Base-by-base conservation (phyloP, 2,329 filamentous ascomycete genomes). In the Aspergillus sp. region DNA sequence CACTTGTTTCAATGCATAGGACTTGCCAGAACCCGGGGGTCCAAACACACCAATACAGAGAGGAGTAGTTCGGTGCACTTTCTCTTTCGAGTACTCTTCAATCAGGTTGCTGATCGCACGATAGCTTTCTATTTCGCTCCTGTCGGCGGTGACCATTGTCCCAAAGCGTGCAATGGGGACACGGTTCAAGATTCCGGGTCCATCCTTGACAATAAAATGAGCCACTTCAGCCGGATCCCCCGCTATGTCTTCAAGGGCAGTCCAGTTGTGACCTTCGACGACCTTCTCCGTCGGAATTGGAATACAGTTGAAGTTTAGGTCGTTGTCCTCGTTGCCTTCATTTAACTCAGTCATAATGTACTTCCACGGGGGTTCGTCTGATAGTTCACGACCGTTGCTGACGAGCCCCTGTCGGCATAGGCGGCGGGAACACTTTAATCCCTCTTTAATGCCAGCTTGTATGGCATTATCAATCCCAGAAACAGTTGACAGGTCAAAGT, bases 31-130 rank as follows among this genome's bases (percentile, higher is more conserved):
- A 1, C 50, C 50, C 6, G 50, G 44, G 7, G 44, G 21, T 6
- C 50, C 50, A 23, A 52, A 52, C 6, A 43, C 36, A 4, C 50
- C 50, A 10, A 52, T 52, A 23, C 32, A 52, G 7, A 52, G n/a
- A 14, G 49, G 49, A 10, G 41, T 32, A 36, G 13, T 16, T 20
- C 19, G 20, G 2, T 2, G 14, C n/a, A 4, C n/a, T n/a, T n/a
- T n/a, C n/a, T n/a, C n/a, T 23, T 31, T 47, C 4, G 40, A 5
- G 34, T 52, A 47, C 7, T 43, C 43, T 31, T 31, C 34, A 3
- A 52, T 40, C 1, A 47, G 32, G 16, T 52, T 52, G n/a, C 31
- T 29, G 36, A 52, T 52, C 5, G 44, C 43, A 32, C 43, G 44
- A 21, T 34, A 52, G 7, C 49, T 17, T 36, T 52, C 49, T 11